These are phyloP conservation scores for Leccinellum luteum DNA, from an alignment of 768 basidiomycete species.

Conservation along the genomic window DNA sequence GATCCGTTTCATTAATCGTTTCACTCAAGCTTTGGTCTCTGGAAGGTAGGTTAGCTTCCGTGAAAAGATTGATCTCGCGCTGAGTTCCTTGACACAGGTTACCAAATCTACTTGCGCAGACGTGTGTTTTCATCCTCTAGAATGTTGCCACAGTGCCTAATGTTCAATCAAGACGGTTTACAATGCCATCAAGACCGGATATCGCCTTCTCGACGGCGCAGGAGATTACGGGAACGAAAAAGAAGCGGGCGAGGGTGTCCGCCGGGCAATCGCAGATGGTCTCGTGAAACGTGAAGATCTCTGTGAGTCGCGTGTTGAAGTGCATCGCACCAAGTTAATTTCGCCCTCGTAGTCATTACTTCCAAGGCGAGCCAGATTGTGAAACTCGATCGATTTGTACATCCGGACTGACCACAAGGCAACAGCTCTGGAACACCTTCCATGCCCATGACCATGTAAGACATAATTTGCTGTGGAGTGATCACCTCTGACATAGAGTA, in stretches of 20 bases:
- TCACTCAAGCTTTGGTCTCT: slow-evolving; percentile 58
- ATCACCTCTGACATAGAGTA: background rate
- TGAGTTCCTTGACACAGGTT: slow-evolving; percentile 38
- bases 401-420: slow-evolving; percentile 4
- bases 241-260: slow-evolving; percentile 76
- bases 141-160: slow-evolving; percentile 1
- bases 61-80: background rate
- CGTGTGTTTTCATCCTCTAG: slow-evolving; percentile 33
- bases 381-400: background rate
- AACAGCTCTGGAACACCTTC: slow-evolving; percentile 84
- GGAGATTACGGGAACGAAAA: slow-evolving; percentile 90
- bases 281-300: slow-evolving; percentile 86
- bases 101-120: slow-evolving; percentile 59
- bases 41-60: slow-evolving; percentile 49
- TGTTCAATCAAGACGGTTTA: slow-evolving; percentile 60
- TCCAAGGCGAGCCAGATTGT: slow-evolving; percentile 55
- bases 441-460: slow-evolving; percentile 75
- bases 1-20: slow-evolving; percentile 1
- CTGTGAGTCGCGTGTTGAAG: slow-evolving; percentile 48
- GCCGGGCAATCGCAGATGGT: slow-evolving; percentile 74
- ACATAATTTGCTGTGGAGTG: background rate
- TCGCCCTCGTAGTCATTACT: slow-evolving; percentile 58
- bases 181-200: slow-evolving; percentile 81
- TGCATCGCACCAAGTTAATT: slow-evolving; percentile 1
- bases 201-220: slow-evolving; percentile 84